Base-by-base conservation (phyloP, 441 rosid genomes). In the Populus hybrid region DNA sequence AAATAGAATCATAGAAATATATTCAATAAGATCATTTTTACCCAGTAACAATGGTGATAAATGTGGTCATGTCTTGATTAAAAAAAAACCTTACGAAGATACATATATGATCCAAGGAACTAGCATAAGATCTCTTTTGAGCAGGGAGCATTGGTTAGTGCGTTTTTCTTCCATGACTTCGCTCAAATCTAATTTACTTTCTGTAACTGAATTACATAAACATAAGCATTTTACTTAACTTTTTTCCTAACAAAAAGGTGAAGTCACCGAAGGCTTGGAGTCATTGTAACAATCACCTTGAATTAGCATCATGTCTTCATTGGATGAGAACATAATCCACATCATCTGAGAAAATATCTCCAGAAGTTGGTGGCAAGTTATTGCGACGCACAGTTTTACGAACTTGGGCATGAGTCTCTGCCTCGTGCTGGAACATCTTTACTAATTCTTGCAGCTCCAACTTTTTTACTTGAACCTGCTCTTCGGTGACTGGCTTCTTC, bases 381-480 rank as follows among this genome's bases (percentile, higher is more conserved):
- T 70, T 88, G 65, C 97, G 79, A 24, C 78, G 71, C 35, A 74
- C 65, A 11, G 75, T 69, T 75, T 85, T 86, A 42, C 89, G 83
- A 78, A 96, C 89, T 75, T 94, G 99, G 26, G 94, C 99, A 80
- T 96, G 99, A 36, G 91, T 87, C 89, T 96, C 99, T 21, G 98
- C 99, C 80, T 96, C 99, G 26, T 90, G 97, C 86, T 96, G 98
- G 83, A 96, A 92, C 89, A 85, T 86, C 87, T 89, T 94, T 10
- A 96, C 98, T 73, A 96, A 79, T 71, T 92, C 92, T 81, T 92
- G 91, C 71, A 96, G 83, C 83, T 96, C 98, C 84, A 91, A 71
- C 86, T 89, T 91, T 80, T 91, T 89, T 67, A 90, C 87, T 79
- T 91, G 83, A 16, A 94, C 94, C 83, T 84, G 88, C 82, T 87